phyloP scores from a whole-genome alignment of 73 alveolate species.

The Diophrys appendiculata region DNA sequence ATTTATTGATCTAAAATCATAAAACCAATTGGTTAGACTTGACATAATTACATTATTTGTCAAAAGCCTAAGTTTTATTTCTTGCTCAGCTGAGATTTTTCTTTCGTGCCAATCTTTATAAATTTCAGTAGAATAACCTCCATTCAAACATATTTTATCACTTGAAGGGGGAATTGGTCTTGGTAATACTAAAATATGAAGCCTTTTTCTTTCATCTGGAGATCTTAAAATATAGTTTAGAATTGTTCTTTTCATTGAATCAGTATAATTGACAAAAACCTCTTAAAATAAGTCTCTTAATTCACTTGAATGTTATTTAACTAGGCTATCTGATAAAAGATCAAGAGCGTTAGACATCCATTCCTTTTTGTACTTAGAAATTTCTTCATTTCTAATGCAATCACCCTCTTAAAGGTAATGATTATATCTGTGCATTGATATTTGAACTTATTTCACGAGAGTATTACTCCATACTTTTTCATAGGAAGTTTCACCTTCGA shows the following conservation, averaged over 20 bases:
- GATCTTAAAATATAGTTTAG: constrained; percentile 89
- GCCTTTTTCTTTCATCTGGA: constrained; percentile 94
- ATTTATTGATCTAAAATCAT: constrained; percentile 61
- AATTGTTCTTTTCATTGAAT: constrained; percentile 85
- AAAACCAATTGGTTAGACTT: constrained; percentile 59
- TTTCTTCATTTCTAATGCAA: constrained; percentile 82
- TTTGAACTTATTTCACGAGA: constrained; percentile 69
- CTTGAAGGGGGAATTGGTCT: constrained; percentile 85
- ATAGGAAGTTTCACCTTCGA: constrained; percentile 70
- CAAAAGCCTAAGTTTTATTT: constrained; percentile 48
- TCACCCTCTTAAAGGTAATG: constrained; percentile 80
- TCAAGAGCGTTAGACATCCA: constrained; percentile 86
- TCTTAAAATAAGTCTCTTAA: constrained; percentile 78
- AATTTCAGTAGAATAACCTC: constrained; percentile 81
- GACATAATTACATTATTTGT: constrained; percentile 51
- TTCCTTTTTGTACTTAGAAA: constrained; percentile 79
- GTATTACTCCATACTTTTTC: constrained; percentile 78
- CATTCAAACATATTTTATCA: constrained; percentile 81
- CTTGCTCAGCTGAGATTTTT: constrained; percentile 49
- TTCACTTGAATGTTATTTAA: constrained; percentile 44
- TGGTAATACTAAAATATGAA: constrained; percentile 89
- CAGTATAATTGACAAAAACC: constrained; percentile 75
- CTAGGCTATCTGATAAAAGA: constrained; percentile 64
- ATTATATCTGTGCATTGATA: constrained; percentile 81
- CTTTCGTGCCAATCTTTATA: constrained; percentile 78